Evolutionary conservation across 2,329 filamentous ascomycete species (phyloP).

Genomic region (Gnomoniopsis sp.): DNA sequence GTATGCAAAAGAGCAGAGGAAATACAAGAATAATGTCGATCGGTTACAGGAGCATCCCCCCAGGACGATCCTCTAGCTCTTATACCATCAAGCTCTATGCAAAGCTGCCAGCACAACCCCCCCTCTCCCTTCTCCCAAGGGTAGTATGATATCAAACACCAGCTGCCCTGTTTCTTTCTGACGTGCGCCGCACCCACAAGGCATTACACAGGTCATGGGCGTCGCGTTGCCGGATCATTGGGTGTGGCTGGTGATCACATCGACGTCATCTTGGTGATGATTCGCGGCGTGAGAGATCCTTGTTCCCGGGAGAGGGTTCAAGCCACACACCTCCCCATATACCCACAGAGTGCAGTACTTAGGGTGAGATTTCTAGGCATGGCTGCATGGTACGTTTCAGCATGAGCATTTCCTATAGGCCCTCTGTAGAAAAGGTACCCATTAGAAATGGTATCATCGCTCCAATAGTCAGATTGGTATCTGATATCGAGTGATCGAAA

Average conservation of each 20-base stretch:
- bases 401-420: not conserved
- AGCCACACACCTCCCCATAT: not conserved
- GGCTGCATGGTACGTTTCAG: not conserved
- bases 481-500: not conserved
- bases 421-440: not conserved
- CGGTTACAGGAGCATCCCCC: not conserved
- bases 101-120: not conserved
- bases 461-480: too few species aligned
- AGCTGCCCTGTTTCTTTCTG: not conserved
- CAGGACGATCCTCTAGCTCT: not conserved
- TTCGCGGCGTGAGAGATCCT: not conserved
- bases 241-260: conserved; percentile 2
- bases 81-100: not conserved
- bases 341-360: not conserved
- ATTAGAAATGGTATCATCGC: too few species aligned
- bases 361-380: not conserved
- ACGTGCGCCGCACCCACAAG: not conserved
- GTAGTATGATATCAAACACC: not conserved
- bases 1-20: not conserved
- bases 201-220: not conserved
- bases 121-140: not conserved
- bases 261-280: conserved; percentile 6
- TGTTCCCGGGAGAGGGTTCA: not conserved
- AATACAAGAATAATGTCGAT: not conserved
- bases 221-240: not conserved